Percentiles rank a stretch among this genome's conserved stretches.
Conservation (phyloP, 2,329 filamentous ascomycete genomes). For the Neofusicoccum kwambonambiense region DNA sequence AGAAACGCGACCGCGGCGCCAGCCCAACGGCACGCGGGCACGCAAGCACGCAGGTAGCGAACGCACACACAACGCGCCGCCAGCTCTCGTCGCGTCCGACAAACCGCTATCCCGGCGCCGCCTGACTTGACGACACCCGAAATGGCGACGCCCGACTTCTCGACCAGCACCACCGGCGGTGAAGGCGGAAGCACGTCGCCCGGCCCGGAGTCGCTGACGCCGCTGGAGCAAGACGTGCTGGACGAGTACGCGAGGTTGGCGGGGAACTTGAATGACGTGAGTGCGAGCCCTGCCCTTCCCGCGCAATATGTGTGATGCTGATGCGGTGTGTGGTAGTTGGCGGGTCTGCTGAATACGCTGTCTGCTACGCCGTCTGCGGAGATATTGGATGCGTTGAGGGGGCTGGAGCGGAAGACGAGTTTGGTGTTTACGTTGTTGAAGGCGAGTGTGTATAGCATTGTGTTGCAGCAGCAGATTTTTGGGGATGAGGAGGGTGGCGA, state of each 20-base stretch:
- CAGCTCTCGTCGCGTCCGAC: too few species aligned
- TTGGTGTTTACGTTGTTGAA: conserved; percentile 94
- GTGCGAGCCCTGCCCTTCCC: conserved; percentile 21
- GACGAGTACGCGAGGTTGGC: conserved; percentile 89
- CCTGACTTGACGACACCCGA: too few species aligned
- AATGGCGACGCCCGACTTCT: conserved; percentile 6
- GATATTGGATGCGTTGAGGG: conserved; percentile 80
- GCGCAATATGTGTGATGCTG: conserved; percentile 24
- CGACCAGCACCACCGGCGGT: conserved; percentile 7
- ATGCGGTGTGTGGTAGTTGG: conserved; percentile 21
- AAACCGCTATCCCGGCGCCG: too few species aligned
- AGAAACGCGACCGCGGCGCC: too few species aligned
- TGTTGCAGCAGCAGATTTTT: conserved; percentile 93
- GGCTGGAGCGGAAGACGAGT: conserved; percentile 90
- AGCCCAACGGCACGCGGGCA: too few species aligned
- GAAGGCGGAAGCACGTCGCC: background rate
- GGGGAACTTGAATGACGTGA: conserved; percentile 86
- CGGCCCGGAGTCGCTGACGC: conserved; percentile 52
- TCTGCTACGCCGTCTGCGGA: conserved; percentile 66
- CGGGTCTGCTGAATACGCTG: conserved; percentile 60
- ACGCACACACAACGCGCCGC: too few species aligned
- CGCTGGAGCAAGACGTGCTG: conserved; percentile 88
- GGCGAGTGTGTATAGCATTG: conserved; percentile 97
- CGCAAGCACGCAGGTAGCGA: too few species aligned
- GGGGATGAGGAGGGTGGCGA: conserved; percentile 56